phyloP scores from a whole-genome alignment of 805 yeast species.

The Suhomyces sp. region DNA sequence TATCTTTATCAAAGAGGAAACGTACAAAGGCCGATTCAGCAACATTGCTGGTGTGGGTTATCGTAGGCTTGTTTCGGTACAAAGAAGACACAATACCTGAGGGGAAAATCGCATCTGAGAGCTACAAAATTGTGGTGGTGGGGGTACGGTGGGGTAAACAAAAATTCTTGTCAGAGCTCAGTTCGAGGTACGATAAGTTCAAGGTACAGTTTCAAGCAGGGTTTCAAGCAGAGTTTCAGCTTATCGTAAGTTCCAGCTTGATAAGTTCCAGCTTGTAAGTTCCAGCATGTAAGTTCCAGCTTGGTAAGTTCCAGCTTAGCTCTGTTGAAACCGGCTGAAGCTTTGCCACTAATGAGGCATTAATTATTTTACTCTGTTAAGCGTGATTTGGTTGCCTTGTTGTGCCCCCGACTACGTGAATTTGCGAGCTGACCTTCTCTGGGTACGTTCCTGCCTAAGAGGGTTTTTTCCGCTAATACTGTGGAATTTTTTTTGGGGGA shows the following conservation, averaged over 20 bases:
- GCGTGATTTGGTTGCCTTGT: not conserved
- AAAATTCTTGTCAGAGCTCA: not conserved
- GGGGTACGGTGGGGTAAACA: not conserved
- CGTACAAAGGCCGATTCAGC: not conserved
- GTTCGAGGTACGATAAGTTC: not conserved
- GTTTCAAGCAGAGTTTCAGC: not conserved
- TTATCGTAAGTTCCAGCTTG: too few species aligned
- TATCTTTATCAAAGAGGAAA: not conserved
- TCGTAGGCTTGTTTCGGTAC: not conserved
- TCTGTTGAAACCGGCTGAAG: too few species aligned
- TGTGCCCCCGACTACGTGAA: not conserved
- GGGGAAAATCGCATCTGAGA: not conserved
- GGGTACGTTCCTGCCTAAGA: not conserved
- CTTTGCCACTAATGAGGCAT: not conserved
- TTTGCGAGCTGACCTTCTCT: not conserved
- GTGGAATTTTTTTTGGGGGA: not conserved
- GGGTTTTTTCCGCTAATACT: not conserved
- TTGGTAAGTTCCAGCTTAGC: too few species aligned
- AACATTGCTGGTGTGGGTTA: conserved; percentile 1
- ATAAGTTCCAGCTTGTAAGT: too few species aligned
- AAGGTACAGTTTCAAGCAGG: not conserved
- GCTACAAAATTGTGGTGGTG: not conserved
- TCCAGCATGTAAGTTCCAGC: too few species aligned
- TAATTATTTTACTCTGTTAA: not conserved
- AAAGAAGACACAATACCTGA: not conserved